Evolutionary conservation across 192 early-diverging fungal species (phyloP), one percentile per base, ranked within the genome.

Genomic region (Linnemannia elongata): DNA sequence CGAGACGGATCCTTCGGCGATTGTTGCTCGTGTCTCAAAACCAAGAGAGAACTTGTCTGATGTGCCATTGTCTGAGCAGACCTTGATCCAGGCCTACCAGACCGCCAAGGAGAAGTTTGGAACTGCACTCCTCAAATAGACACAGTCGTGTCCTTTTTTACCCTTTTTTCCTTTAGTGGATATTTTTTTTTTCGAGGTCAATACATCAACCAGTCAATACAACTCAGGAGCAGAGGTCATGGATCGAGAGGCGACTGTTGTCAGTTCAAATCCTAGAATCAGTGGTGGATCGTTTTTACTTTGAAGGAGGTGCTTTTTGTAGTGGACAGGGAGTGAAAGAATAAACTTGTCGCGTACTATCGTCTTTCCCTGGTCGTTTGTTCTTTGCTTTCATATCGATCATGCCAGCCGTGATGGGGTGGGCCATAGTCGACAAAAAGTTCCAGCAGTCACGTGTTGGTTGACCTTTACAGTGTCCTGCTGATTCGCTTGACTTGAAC

Each of bases 41-140:
- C 96, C 94, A 74, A 92, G 93, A 72, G 88, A 90, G 52, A 95
- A 95, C 69, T 85, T 92, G 17, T 93, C 93, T 18, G 95, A 96
- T 79, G 93, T 96, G 54, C 93, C 93, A 38, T 88, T 96, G 77
- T 94, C 93, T 74, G 96, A 96, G 82, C 96, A 96, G 88, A 92
- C 95, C 7, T 78, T 95, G 41, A 80, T 94, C 36, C 94, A 95
- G 77, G 94, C 93, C 57, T 95, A 94, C 90, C 93, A 96, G 87
- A 93, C 93, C 42, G 95, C 94, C 79, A 95, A 91, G 85, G 95
- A 96, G 83, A 92, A 93, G 82, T 90, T 96, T 82, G 90, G 94
- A 69, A 90, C 91, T 24, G 90, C 93, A 57, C 78, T 96, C 71
- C 83, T 95, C 70, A 92, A 91, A 57, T 85, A 79, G 55, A 80